Evolutionary conservation across 2,329 filamentous ascomycete species (phyloP), one percentile per base, ranked within the genome.

Genomic region (Colletotrichum sp.): DNA sequence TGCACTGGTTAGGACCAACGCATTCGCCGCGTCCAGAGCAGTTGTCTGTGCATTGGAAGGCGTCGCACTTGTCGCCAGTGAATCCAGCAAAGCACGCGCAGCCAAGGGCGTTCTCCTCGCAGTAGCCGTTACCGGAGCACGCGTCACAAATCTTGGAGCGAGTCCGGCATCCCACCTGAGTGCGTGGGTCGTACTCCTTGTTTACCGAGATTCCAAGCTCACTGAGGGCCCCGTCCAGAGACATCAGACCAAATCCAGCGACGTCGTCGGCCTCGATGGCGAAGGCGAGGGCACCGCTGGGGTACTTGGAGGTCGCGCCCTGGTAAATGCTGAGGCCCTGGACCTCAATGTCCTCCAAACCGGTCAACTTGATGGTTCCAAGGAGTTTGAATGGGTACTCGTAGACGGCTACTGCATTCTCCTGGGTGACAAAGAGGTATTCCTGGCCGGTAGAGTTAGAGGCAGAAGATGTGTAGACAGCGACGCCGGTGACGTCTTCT

Each of bases 1-100:
- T 76, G 74, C 87, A 89, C 5, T 79, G 74, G 32, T 88, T 86
- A 1, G 87, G 83, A 2, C 85, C 86, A 6, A 85, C 78, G 52
- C 87, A 89, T 12, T 79, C 80, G 2, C 87, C 87, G 43, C 84
- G 84, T 1, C 81, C 82, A 6, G 85, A 87, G 78, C 87, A 89
- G 76, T 84, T 79, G 39, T 86, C 80, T 3, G 78, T 80, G 73
- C 87, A 89, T 3, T 82, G 84, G 66, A 86, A 81, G 6, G 80
- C 77, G 6, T 76, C 76, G 74, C 87, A 88, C 0, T 75, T 78
- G 1, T 70, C 77, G 4, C 86, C 86, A 0, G 79, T 56, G n/a
- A 85, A 87, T 5, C 87, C 87, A 4, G 86, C 81, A 69, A 89
- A 88, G 75, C 87, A 89, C 8, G 82, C 81, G 71, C 87, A 88